Evolutionary conservation across 1,139 yeast genomes (phyloP), one percentile per base, ranked within the genome.

Genomic region (Saccharomyces hybrid): DNA sequence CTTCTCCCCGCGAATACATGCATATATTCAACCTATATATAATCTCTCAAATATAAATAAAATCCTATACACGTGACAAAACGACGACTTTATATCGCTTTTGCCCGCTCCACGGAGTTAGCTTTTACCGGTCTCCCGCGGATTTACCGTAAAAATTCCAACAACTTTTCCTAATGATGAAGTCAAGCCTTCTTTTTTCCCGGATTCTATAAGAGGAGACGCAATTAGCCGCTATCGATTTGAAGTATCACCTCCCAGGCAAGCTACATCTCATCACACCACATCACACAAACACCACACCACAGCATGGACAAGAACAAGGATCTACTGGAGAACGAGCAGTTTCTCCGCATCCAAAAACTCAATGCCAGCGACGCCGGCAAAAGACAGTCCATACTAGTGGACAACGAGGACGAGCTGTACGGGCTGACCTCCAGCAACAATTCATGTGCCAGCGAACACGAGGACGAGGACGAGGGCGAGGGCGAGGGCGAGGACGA

Each of bases 361-460:
- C 54, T 60, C 28, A 61, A 61, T 46, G 56, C 55, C 11, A 49
- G 42, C 11, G 54, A 47, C 24, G 51, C 52, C 47, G 47, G 49
- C 19, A 56, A 49, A 16, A 54, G 57, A 28, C 60, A 59, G 24
- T 60, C 64, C 8, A 52, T 61, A 47, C 54, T 55, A 48, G 49
- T 56, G 42, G 62, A 59, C 42, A 58, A 64, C 28, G 64, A 63
- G 50, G 71, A 69, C 55, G 66, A 61, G 9, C 42, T 51, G n/a
- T 50, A 50, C 44, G 44, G 44, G n/a, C 19, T 38, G 11, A 7
- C 6, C 48, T 11, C 48, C n/a, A 8, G 24, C 32, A 19, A 31
- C 31, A 14, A 6, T 11, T 46, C 48, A 9, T 11, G 31, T 8
- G 31, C 7, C 12, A 8, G 14, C 11, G 52, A 50, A 24, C 48